Evolutionary conservation across 169 alveolate genomes (phyloP), one percentile per base, ranked within the genome.

Genomic region (Eimeria maxima): DNA sequence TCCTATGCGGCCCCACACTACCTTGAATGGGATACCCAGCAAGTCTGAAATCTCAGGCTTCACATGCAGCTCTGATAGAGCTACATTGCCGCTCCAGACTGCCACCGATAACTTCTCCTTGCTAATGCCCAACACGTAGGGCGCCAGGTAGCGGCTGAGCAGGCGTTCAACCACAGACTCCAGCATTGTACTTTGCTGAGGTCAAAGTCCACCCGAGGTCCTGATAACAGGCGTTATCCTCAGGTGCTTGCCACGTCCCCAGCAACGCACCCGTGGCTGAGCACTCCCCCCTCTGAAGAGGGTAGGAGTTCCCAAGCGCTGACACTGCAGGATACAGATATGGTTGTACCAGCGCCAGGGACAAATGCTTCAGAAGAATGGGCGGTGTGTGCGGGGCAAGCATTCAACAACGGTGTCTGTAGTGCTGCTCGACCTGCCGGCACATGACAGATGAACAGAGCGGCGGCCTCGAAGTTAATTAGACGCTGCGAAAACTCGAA

Each of bases 61-160:
- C 55, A 98, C 96, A 74, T 97, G 96, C 84, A 98, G 86, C 60
- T 97, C 97, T 65, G 97, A 98, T 69, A 98, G 95, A 60, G 95
- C 97, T n/a, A 98, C 97, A 90, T 98, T 97, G 50, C 99, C 99
- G 44, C 98, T 97, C 99, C 99, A 98, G 16, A 98, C 98, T 16
- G 98, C 99, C 96, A 98, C 97, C 63, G 97, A 98, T 73, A 98
- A 93, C 94, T 98, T 97, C 86, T 97, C 97, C 50, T 97, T 97
- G 78, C 93, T 83, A 55, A 98, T 98, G 33, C 99, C 99, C 91
- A 97, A 97, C 57, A 98, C 99, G 90, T 98, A 98, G 14, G 98
- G 98, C 20, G 99, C 99, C n/a, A 98, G 97, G 94, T 97, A 98
- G 93, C 97, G 97, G 95, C 97, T 97, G 53, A 98, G 96, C 90